Evolutionary conservation across 441 rosid genomes (phyloP).

Genomic region (Eruca vesicaria): DNA sequence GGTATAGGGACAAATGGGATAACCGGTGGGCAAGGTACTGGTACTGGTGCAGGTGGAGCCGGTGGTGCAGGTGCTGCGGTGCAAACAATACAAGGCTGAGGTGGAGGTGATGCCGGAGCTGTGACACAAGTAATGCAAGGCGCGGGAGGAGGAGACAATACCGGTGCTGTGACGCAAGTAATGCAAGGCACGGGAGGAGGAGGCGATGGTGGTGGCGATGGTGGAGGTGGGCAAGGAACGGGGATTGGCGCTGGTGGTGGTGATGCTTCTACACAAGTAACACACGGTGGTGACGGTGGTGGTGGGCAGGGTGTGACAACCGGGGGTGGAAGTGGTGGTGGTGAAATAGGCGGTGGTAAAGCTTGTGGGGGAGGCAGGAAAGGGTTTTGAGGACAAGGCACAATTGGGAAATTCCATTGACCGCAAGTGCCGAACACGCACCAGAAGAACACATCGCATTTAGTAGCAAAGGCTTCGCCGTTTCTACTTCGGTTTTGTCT

Average conservation of each 20-base stretch:
- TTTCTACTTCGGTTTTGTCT: slow-evolving; percentile 7
- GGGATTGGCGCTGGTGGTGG: slow-evolving; percentile 22
- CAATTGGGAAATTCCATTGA: slow-evolving; percentile 33
- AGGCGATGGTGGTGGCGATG: slow-evolving; percentile 5
- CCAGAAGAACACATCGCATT: slow-evolving; percentile 27
- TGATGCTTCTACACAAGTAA: slow-evolving; percentile 21
- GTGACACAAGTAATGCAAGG: slow-evolving; percentile 24
- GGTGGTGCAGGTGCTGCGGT: background rate
- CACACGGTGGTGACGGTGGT: slow-evolving; percentile 30
- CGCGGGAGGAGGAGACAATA: slow-evolving; percentile 7
- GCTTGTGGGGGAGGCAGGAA: slow-evolving; percentile 27
- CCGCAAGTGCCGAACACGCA: slow-evolving; percentile 30
- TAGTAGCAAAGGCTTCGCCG: slow-evolving; percentile 8
- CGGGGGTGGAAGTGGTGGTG: background rate
- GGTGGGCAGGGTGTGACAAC: slow-evolving; percentile 9
- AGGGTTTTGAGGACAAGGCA: slow-evolving; percentile 36
- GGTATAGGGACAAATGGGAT: slow-evolving; percentile 18
- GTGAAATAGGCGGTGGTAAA: slow-evolving; percentile 6
- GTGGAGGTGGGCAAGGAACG: slow-evolving; percentile 30
- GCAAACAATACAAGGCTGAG: slow-evolving; percentile 21
- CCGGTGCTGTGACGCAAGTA: background rate
- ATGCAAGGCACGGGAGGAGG: slow-evolving; percentile 7
- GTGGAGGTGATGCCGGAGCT: slow-evolving; percentile 14
- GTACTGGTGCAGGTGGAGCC: slow-evolving; percentile 8
- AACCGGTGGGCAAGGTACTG: slow-evolving; percentile 16